phyloP scores from a whole-genome alignment of 1,284 basidiomycete species.

The Ganoderma lucidum region DNA sequence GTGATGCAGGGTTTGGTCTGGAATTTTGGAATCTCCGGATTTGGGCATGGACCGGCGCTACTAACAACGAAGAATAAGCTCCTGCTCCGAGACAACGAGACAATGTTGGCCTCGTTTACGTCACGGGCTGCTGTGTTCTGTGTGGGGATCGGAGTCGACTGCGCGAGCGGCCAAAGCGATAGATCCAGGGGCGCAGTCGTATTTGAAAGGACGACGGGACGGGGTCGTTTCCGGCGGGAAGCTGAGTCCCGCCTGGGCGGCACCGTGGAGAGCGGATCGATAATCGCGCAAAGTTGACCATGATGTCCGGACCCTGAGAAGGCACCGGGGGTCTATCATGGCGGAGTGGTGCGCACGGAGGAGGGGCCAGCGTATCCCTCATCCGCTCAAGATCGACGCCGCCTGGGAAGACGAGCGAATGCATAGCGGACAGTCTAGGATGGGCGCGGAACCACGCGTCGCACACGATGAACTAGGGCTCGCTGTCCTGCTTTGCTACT shows the following conservation, averaged over 20 bases:
- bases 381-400: background rate
- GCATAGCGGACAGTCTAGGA: background rate
- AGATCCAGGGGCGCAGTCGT: background rate
- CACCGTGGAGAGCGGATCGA: background rate
- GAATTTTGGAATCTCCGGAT: background rate
- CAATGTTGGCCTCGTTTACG: background rate
- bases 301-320: background rate
- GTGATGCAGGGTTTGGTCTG: background rate
- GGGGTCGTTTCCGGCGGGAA: too few species aligned
- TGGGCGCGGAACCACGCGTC: background rate
- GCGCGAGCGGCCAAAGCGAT: background rate
- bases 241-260: too few species aligned
- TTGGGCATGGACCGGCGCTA: background rate
- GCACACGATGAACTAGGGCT: background rate
- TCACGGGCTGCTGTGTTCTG: background rate
- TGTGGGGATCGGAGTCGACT: background rate
- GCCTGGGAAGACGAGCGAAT: background rate
- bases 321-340: background rate
- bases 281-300: background rate
- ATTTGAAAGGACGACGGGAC: too few species aligned
- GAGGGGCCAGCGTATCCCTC: background rate
- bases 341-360: too few species aligned
- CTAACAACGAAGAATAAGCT: background rate
- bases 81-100: background rate
- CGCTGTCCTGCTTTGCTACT: background rate